Evolutionary conservation across 1,139 yeast genomes (phyloP).

Genomic region (Candida smagusa): DNA sequence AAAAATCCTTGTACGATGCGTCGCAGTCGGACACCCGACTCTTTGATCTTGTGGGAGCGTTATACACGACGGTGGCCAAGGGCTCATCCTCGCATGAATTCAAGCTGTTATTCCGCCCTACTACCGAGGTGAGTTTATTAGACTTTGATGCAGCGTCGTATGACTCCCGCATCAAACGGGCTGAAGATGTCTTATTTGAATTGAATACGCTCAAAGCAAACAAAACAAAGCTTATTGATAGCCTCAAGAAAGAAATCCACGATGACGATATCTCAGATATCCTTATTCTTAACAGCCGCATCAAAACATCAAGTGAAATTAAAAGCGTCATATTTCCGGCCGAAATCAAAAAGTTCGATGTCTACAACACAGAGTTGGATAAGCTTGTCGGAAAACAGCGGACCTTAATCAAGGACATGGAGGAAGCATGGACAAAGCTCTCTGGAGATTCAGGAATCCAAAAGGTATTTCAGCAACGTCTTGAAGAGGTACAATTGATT

Average conservation of each 20-base stretch:
- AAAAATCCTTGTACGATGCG: constrained; percentile 67
- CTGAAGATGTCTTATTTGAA: constrained; percentile 48
- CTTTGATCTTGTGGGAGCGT: constrained; percentile 28
- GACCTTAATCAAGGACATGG: constrained; percentile 52
- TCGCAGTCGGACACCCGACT: constrained; percentile 63
- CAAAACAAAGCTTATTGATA: constrained; percentile 57
- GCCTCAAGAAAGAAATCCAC: constrained; percentile 68
- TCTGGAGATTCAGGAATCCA: constrained; percentile 43
- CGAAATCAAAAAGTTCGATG: constrained; percentile 76
- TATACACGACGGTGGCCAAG: constrained; percentile 29
- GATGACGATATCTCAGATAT: constrained; percentile 83
- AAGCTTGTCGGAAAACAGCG: constrained; percentile 65
- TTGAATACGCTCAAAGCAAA: constrained; percentile 51
- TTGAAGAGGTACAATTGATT: constrained; percentile 9
- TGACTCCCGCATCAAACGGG: constrained; percentile 31
- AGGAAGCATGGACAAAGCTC: constrained; percentile 55
- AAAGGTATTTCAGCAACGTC: constrained; percentile 24
- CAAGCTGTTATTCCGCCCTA: constrained; percentile 23
- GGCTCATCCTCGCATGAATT: constrained; percentile 35
- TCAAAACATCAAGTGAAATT: constrained; percentile 55
- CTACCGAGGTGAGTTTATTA: constrained; percentile 46
- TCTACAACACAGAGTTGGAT: constrained; percentile 64
- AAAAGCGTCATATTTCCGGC: constrained; percentile 59
- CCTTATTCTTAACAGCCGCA: constrained; percentile 63
- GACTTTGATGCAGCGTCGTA: constrained; percentile 48